Conservation (phyloP, 768 basidiomycete species). For the Brasilioporus rufonigricans region DNA sequence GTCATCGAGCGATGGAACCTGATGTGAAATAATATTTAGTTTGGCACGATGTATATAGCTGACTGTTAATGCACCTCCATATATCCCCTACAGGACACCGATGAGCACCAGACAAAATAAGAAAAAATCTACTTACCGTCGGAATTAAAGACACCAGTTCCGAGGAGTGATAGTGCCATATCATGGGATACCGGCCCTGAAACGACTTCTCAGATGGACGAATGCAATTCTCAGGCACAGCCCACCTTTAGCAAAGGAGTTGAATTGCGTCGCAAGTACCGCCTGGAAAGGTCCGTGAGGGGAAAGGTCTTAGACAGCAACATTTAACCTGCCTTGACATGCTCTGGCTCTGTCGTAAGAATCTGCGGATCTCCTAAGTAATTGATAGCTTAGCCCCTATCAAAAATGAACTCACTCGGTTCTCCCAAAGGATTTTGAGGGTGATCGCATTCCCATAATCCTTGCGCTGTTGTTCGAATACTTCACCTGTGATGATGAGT, state of each 20-base stretch:
- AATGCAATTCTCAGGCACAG: slow-evolving; percentile 2
- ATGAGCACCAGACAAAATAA: not conserved
- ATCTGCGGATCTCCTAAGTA: slow-evolving; percentile 28
- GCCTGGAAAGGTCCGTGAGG: slow-evolving; percentile 26
- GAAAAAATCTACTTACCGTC: slow-evolving; percentile 37
- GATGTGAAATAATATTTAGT: not conserved
- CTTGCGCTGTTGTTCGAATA: slow-evolving; percentile 20
- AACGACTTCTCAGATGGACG: slow-evolving; percentile 20
- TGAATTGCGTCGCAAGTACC: slow-evolving; percentile 45
- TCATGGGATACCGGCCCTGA: slow-evolving; percentile 15
- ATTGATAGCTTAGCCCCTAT: not conserved
- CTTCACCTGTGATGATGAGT: slow-evolving; percentile 26
- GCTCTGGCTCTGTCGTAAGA: slow-evolving; percentile 47
- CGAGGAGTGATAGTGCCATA: slow-evolving; percentile 38
- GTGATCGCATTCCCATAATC: slow-evolving; percentile 34
- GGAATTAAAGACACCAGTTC: slow-evolving; percentile 59
- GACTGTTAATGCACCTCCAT: slow-evolving; percentile 48
- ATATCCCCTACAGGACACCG: slow-evolving; percentile 39
- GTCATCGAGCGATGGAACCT: slow-evolving; percentile 61
- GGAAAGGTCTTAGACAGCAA: not conserved
- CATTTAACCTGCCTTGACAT: slow-evolving; percentile 36
- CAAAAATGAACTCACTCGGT: slow-evolving; percentile 30
- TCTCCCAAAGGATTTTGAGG: slow-evolving; percentile 36
- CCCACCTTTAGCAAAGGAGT: slow-evolving; percentile 40
- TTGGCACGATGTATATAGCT: not conserved